Conservation (phyloP, 306 rosid species). For the Prunus salicina region DNA sequence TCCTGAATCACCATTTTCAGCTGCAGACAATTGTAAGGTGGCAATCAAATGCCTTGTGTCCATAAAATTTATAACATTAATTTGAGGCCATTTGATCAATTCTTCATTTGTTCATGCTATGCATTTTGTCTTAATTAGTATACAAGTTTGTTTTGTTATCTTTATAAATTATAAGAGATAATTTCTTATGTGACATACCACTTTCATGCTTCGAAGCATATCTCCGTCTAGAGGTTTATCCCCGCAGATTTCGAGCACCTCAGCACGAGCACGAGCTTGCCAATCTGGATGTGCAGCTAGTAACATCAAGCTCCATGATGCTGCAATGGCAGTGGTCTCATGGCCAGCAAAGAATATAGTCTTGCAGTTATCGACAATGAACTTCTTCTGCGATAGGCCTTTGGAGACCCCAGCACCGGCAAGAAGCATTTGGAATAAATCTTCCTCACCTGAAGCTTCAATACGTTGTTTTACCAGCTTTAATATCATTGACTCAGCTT, state of each 20-base stretch:
- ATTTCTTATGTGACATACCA: not conserved
- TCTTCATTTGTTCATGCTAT: no score
- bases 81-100: no score
- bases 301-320: conserved; percentile 30
- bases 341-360: conserved; percentile 36
- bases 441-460: conserved; percentile 35
- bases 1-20: conserved; percentile 77
- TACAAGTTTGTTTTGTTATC: no score
- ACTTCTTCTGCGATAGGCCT: conserved; percentile 31
- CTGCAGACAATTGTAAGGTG: conserved; percentile 25
- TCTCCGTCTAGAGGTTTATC: conserved; percentile 12
- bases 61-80: no score
- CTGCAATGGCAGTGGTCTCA: conserved; percentile 24
- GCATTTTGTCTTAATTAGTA: no score
- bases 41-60: no score
- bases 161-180: not conserved
- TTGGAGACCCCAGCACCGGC: conserved; percentile 39
- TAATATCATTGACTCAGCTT: conserved; percentile 38
- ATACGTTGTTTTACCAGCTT: conserved; percentile 44
- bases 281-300: conserved; percentile 32
- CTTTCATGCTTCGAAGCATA: conserved; percentile 35
- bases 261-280: conserved; percentile 34
- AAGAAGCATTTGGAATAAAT: conserved; percentile 65
- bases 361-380: conserved; percentile 50
- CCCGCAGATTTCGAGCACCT: conserved; percentile 14